Conservation (phyloP, 306 rosid genomes). For the Arachis hypogaea region DNA sequence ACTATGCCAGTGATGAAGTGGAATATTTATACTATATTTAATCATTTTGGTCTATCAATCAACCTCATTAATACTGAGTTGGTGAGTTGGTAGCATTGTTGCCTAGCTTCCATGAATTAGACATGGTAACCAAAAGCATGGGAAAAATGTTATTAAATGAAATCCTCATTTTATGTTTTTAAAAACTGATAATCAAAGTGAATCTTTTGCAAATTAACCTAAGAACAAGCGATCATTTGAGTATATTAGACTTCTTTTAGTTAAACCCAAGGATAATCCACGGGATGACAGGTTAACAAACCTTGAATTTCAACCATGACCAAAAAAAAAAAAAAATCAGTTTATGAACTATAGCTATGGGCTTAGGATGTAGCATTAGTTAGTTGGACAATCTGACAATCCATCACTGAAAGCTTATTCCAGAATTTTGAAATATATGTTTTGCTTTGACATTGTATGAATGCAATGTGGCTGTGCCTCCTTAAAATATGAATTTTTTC, state of each 20-base stretch:
- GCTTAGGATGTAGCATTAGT: not conserved
- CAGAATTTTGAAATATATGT: not conserved
- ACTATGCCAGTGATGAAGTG: not conserved
- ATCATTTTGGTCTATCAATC: not conserved
- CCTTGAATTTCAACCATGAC: conserved; percentile 24
- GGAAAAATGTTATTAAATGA: not conserved
- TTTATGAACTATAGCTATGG: not conserved
- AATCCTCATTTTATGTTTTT: not conserved
- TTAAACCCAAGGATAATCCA: not conserved
- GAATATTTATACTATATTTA: not conserved
- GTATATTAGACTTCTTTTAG: conserved; percentile 5
- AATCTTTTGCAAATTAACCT: not conserved
- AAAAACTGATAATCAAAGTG: not conserved
- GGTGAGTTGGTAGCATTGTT: not conserved
- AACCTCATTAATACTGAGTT: not conserved
- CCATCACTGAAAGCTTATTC: not conserved
- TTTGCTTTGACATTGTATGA: conserved; percentile 1
- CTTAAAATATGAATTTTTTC: not conserved
- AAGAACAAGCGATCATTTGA: not conserved
- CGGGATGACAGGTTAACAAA: not conserved
- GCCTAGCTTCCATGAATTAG: not conserved
- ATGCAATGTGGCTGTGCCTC: conserved; percentile 9
- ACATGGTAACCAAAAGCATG: not conserved
- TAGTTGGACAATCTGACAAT: conserved; percentile 7
- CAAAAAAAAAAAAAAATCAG: not conserved